Conservation (phyloP, 805 yeast species). For the Candida tallmaniae region DNA sequence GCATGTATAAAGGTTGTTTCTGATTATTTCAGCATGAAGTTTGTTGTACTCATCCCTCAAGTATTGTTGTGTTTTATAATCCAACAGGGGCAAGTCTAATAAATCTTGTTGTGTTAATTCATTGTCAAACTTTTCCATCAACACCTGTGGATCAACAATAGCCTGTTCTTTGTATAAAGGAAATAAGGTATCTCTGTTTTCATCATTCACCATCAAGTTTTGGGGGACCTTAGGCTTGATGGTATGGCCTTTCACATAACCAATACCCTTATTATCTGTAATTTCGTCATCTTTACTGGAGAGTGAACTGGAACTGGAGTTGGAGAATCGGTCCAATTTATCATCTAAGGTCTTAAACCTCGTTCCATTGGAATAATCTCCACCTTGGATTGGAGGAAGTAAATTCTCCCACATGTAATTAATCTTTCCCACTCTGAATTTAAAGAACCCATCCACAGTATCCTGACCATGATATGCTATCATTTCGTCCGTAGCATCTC, state of each 20-base stretch:
- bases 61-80: conserved; percentile 57
- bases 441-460: conserved; percentile 47
- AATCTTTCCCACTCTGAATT: conserved; percentile 62
- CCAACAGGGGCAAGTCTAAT: conserved; percentile 56
- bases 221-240: conserved; percentile 53
- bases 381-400: conserved; percentile 89
- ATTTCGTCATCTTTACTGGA: neutral
- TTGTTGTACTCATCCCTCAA: conserved; percentile 55
- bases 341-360: conserved; percentile 1
- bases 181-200: conserved; percentile 29
- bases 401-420: conserved; percentile 66
- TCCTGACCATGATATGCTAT: conserved; percentile 71
- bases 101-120: conserved; percentile 52
- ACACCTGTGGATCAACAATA: conserved; percentile 52
- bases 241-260: conserved; percentile 14
- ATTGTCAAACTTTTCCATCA: conserved; percentile 57
- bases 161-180: conserved; percentile 23
- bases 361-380: conserved; percentile 22
- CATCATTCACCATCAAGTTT: conserved; percentile 36
- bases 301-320: conserved; percentile 9
- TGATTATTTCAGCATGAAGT: conserved; percentile 52
- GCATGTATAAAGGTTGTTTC: conserved; percentile 65
- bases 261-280: neutral
- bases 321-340: conserved; percentile 3
- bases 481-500: conserved; percentile 92